Evolutionary conservation across 2,329 filamentous ascomycete species (phyloP), one percentile per base, ranked within the genome.

Genomic region (Paracamarosporium sp.): DNA sequence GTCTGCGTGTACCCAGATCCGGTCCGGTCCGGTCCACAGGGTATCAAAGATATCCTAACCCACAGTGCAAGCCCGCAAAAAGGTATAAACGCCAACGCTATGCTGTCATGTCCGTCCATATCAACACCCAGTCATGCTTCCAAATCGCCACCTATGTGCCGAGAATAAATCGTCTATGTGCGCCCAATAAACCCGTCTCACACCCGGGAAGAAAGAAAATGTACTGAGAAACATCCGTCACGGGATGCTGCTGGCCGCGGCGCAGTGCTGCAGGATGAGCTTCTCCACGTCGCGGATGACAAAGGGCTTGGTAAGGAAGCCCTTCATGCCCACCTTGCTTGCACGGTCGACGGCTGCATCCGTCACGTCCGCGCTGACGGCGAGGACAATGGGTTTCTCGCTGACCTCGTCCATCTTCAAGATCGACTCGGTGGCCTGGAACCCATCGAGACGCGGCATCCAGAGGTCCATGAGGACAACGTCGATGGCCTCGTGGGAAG

Each of bases 401-500:
- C 53, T 56, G 12, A 55, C 74, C 17, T 78, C 72, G n/a, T 79
- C 71, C 78, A 88, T 82, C 24, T 79, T 76, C 11, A 90, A 74
- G 41, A 91, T 91, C 45, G 81, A 78, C 65, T 85, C 81, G 0
- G 88, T 86, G 1, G 89, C 89, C 68, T 90, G 85, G 62, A 90
- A 91, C 1, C 89, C 89, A 67, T 91, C 88, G 81, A 91, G 87
- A 62, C 87, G 80, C 0, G 89, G 89, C 88, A 91, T 91, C 89
- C 89, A 91, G 9, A 91, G 81, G 73, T 91, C 89, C 89, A 91
- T 91, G 41, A 91, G 76, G 24, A 91, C 81, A 1, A 89, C 82
- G 65, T 90, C 85, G 55, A 90, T 85, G 40, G 76, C 72, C 17
- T 70, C 61, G 27, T 63, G 68, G 27, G 61, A 50, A 54, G 69